Evolutionary conservation across 495 filamentous ascomycete genomes (phyloP), one percentile per base, ranked within the genome.

Genomic region (Penicillium lagena): DNA sequence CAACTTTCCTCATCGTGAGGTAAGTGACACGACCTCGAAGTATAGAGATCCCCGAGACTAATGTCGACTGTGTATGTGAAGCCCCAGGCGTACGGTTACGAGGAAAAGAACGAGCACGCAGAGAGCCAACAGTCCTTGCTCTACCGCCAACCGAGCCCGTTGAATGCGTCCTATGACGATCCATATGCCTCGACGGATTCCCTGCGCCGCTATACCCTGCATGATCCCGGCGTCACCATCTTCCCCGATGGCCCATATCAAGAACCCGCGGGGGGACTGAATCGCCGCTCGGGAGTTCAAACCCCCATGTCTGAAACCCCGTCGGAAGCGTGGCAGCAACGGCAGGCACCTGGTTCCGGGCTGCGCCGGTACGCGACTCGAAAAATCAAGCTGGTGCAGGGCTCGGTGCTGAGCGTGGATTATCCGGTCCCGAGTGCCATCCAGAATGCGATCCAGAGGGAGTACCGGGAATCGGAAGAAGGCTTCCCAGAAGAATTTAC

Each of bases 351-450:
- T 43, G 59, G 60, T 37, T 73, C 76, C 12, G 84, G 81, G 8
- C 75, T 97, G 51, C 89, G 87, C 65, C 87, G 93, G 46, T 94
- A 89, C 68, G 80, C 85, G 29, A 98, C 93, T 30, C 80, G 93
- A 58, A 96, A 95, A 68, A 86, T 97, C 61, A 96, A 96, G 71
- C 80, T 98, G 35, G 86, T 90, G 29, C 91, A 96, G 67, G 90
- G 90, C 51, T 88, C 86, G 46, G 94, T 96, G 51, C 77, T 98
- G 59, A 96, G 90, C 67, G 87, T 96, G 51, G 93, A 97, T 63
- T 94, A 98, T 65, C 93, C 94, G 2, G 93, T 96, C 7, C 93
- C 93, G 29, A 94, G 87, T 67, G 91, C 93, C 45, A 97, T 98
- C 59, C 86, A 95, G 61, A 96, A 98, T 60, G 88, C 94, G 29